Base-by-base conservation (phyloP, 805 yeast species). In the Candida odintsovae region DNA sequence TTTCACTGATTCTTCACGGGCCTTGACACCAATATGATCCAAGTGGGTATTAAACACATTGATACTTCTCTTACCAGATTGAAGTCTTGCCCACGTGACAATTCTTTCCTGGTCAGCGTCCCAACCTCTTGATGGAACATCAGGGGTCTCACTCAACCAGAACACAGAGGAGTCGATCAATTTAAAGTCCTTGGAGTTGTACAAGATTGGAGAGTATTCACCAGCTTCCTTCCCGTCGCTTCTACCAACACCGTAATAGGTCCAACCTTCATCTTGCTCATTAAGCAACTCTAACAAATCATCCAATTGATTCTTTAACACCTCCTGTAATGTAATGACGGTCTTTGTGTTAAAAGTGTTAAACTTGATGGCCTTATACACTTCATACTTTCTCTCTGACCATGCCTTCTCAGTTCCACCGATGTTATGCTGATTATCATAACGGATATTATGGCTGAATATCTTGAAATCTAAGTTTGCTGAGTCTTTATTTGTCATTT, bases 81-180 rank as follows among this genome's bases (percentile, higher is more conserved):
- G 53, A 12, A 69, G 56, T 28, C 61, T 58, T 5, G 61, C 68
- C 51, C 65, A 53, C 3, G 71, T 66, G 2, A 69, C 70, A 16
- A 72, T 68, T 48, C 80, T 61, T 8, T 59, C 58, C 25, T 58
- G 61, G 2, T 65, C 72, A 0, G 78, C 78, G 52, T 75, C 80
- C 75, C 79, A 74, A 6, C 76, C 78, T 40, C 53, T 63, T 15
- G 79, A 71, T 1, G 83, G 81, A n/a, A 55, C 62, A 40, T 69
- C 72, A 1, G 84, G 84, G 3, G 81, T 77, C 16, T 69, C 67
- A 50, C 80, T 72, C 13, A 79, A 61, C 84, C 84, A 79, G 45
- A 68, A 68, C 10, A 77, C 71, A 19, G 71, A 68, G n/a, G 65
- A 55, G 12, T 69, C 66, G 6, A 73, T 44, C 33, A 75, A 51